These are phyloP conservation scores for Pelargonium fulgidum DNA, from an alignment of 441 rosid genomes.

Conservation along the genomic window DNA sequence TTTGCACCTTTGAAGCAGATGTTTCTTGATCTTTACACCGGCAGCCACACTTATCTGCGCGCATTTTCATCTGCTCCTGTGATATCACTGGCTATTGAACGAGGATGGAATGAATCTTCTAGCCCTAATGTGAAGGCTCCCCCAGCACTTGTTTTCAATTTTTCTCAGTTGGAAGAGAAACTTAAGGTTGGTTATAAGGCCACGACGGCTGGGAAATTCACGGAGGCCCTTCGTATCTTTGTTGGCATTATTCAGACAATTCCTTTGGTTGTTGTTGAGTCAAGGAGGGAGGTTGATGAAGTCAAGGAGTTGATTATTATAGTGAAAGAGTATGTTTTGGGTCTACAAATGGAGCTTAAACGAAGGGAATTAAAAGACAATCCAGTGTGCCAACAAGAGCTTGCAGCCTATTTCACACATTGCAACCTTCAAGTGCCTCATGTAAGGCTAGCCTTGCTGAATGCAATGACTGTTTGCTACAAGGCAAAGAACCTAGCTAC, in stretches of 20 bases:
- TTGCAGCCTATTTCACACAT: constrained; percentile 86
- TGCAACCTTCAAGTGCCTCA: constrained; percentile 70
- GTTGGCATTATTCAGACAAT: constrained; percentile 68
- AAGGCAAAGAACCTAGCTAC: constrained; percentile 61
- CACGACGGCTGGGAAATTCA: constrained; percentile 61
- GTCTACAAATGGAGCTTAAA: constrained; percentile 65
- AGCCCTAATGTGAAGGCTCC: constrained; percentile 69
- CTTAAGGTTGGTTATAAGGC: constrained; percentile 76
- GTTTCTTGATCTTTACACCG: constrained; percentile 65
- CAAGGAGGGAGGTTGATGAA: constrained; percentile 87
- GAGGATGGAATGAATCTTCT: constrained; percentile 69
- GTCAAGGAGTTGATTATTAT: constrained; percentile 66
- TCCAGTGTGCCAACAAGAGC: constrained; percentile 67
- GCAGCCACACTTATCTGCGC: constrained; percentile 64
- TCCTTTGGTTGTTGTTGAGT: constrained; percentile 74
- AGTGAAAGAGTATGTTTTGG: constrained; percentile 74
- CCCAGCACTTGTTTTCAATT: constrained; percentile 56
- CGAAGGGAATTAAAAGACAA: constrained; percentile 59
- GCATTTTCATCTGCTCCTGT: constrained; percentile 66
- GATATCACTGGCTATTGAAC: constrained; percentile 61
- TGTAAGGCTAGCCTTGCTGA: constrained; percentile 51
- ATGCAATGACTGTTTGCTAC: constrained; percentile 67
- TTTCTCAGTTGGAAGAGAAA: constrained; percentile 73
- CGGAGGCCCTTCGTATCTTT: constrained; percentile 62
- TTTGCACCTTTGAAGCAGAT: constrained; percentile 53